Base-by-base conservation (phyloP, 75 land plant genomes). In the Pinus tabuliformis region DNA sequence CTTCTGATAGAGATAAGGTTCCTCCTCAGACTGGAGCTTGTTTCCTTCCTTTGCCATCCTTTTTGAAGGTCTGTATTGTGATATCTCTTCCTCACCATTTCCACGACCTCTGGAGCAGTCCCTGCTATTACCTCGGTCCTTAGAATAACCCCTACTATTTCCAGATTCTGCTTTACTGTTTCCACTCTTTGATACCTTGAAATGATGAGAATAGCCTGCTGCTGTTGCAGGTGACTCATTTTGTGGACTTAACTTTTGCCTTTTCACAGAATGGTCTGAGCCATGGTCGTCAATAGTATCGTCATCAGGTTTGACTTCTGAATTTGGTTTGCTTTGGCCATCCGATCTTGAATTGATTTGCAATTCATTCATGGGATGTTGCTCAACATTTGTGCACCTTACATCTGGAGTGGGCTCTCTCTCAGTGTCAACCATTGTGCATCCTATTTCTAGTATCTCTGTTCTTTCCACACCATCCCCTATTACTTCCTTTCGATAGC, bases 161-260 rank as follows among this genome's bases (percentile, higher is more conserved):
- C 78, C 84, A 30, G 88, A 79, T 73, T 80, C 84, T 61, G 64
- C 78, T 80, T 81, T 88, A 65, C 86, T 86, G 65, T 76, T 75
- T n/a, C 82, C 92, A 81, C 83, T 73, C 26, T 82, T 79, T 76
- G 90, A 45, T 54, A 77, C 70, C 61, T 61, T 86, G 15, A 75
- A 74, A 39, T 83, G 83, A 62, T 79, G 83, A 5, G 36, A 75
- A 59, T 73, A 77, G 59, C 75, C 82, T 70, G 18, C 58, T 62
- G 79, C 81, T 6, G 58, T 70, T 3, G 65, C 62, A 20, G 81
- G 78, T 78, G 78, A 80, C 60, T 83, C 86, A 74, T 77, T 79
- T 16, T 54, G 80, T 42, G 87, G 83, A 79, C 72, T 78, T 17
- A 78, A 26, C 52, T 88, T 88, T 56, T 83, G 80, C 62, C 73